These are phyloP conservation scores for Hamamelis virginiana DNA, from an alignment of 164 flowering plant species.

Conservation along the genomic window DNA sequence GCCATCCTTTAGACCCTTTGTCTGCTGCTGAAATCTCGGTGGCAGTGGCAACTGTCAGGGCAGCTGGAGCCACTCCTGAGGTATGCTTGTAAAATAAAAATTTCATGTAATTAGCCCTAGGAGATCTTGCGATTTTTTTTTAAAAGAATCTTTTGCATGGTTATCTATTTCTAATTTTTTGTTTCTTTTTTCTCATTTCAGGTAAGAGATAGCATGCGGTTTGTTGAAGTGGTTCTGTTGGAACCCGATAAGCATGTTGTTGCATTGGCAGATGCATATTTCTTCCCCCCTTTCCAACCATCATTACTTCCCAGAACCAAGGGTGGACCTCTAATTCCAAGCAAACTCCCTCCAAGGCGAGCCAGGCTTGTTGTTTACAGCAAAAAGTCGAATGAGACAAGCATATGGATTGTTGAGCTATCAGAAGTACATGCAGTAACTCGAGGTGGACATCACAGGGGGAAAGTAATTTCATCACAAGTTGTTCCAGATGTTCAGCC, in stretches of 20 bases:
- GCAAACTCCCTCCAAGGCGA: conserved; percentile 81
- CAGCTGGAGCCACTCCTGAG: conserved; percentile 99
- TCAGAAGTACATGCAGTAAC: conserved; percentile 90
- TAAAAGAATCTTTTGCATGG: too few relatives aligned
- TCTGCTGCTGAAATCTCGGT: conserved; percentile 87
- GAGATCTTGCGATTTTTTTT: too few relatives aligned
- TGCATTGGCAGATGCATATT: conserved; percentile 94
- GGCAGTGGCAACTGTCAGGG: conserved; percentile 90
- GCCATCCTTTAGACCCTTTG: conserved; percentile 91
- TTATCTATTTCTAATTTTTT: background rate
- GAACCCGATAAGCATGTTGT: conserved; percentile 89
- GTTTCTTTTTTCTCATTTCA: conserved; percentile 25
- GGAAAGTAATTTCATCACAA: conserved; percentile 76
- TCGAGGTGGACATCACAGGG: conserved; percentile 94
- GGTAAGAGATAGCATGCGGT: conserved; percentile 93
- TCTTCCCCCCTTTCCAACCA: conserved; percentile 95
- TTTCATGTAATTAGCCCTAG: too few relatives aligned
- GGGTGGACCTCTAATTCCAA: conserved; percentile 81
- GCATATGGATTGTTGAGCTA: conserved; percentile 79
- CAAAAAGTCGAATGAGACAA: conserved; percentile 79
- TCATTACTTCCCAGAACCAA: conserved; percentile 78
- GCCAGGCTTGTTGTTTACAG: conserved; percentile 85
- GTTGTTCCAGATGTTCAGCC: conserved; percentile 93
- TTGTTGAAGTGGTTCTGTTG: conserved; percentile 75
- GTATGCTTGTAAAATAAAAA: conserved; percentile 13